Evolutionary conservation across 169 alveolate species (phyloP).

Genomic region (Plasmodium yoelii): DNA sequence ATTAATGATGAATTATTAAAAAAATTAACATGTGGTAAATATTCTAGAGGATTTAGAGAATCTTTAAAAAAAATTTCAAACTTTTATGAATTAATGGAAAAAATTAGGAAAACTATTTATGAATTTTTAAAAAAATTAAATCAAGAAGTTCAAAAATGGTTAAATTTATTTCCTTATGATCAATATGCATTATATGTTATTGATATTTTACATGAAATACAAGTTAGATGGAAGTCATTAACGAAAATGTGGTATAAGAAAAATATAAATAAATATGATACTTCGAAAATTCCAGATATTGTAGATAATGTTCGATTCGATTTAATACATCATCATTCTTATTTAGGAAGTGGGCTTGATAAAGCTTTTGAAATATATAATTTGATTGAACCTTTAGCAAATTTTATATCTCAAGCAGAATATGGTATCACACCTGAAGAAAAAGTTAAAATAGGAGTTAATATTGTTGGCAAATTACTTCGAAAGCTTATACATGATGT

Average conservation of each 20-base stretch:
- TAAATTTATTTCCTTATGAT: conserved; percentile 82
- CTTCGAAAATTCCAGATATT: conserved; percentile 88
- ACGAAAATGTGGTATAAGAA: conserved; percentile 72
- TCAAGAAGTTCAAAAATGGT: conserved; percentile 84
- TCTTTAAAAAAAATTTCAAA: conserved; percentile 63
- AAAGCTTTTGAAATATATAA: conserved; percentile 83
- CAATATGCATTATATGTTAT: conserved; percentile 83
- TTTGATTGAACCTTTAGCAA: conserved; percentile 80
- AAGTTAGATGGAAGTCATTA: conserved; percentile 80
- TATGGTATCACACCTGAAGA: conserved; percentile 88
- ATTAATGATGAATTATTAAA: conserved; percentile 74
- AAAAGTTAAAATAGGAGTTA: conserved; percentile 85
- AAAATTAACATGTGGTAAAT: conserved; percentile 56
- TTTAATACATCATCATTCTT: conserved; percentile 88
- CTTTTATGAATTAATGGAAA: conserved; percentile 71
- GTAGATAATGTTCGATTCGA: conserved; percentile 89
- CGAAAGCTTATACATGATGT: conserved; percentile 87
- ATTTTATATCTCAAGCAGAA: conserved; percentile 86
- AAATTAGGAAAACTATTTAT: conserved; percentile 55
- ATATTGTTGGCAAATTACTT: conserved; percentile 85
- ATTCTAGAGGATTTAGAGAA: conserved; percentile 68
- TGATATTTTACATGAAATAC: conserved; percentile 78
- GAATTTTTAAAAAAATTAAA: conserved; percentile 79
- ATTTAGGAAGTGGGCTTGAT: conserved; percentile 84
- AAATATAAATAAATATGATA: conserved; percentile 82